Conservation (phyloP, 805 yeast species). For the Wickerhamiella parazyma region DNA sequence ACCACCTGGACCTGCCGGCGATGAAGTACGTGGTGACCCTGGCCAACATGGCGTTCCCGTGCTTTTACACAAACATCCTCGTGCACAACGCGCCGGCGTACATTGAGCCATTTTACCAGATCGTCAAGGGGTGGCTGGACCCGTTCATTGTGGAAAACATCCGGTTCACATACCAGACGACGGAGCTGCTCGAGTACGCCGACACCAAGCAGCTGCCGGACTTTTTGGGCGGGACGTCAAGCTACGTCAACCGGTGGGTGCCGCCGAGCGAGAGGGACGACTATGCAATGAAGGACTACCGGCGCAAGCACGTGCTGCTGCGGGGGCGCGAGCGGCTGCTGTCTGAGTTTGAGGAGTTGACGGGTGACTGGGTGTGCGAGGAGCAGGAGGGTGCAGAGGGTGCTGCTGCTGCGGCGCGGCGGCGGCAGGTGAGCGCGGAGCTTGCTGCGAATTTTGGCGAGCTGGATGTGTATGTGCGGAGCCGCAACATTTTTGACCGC, state of each 20-base stretch:
- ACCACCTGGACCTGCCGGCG: slow-evolving; percentile 70
- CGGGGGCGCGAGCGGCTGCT: neutral
- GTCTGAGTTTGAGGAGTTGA: slow-evolving; percentile 4
- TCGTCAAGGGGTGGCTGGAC: slow-evolving; percentile 2
- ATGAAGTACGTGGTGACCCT: slow-evolving; percentile 39
- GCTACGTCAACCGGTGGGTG: neutral
- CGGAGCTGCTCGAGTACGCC: neutral
- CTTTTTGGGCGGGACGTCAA: slow-evolving; percentile 4
- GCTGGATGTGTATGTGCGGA: slow-evolving; percentile 72
- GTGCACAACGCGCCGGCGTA: slow-evolving; percentile 8
- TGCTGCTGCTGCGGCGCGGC: too few relatives aligned
- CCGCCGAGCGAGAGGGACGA: slow-evolving; percentile 5
- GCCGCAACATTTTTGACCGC: slow-evolving; percentile 68
- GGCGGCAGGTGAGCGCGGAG: slow-evolving; percentile 34
- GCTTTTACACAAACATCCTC: neutral
- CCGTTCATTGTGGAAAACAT: neutral
- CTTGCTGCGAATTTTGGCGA: slow-evolving; percentile 50
- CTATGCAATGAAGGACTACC: neutral
- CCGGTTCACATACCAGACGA: neutral
- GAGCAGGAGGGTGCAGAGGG: neutral
- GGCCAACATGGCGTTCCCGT: slow-evolving; percentile 7
- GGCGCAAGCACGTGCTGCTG: neutral
- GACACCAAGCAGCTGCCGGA: slow-evolving; percentile 8
- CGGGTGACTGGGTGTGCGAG: slow-evolving; percentile 4
- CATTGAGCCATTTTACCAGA: slow-evolving; percentile 3